A percentile compares a stretch with the other conserved stretches of the same genome.
Evolutionary conservation across 1,284 basidiomycete genomes (phyloP).

Genomic region (Mycena sp.): DNA sequence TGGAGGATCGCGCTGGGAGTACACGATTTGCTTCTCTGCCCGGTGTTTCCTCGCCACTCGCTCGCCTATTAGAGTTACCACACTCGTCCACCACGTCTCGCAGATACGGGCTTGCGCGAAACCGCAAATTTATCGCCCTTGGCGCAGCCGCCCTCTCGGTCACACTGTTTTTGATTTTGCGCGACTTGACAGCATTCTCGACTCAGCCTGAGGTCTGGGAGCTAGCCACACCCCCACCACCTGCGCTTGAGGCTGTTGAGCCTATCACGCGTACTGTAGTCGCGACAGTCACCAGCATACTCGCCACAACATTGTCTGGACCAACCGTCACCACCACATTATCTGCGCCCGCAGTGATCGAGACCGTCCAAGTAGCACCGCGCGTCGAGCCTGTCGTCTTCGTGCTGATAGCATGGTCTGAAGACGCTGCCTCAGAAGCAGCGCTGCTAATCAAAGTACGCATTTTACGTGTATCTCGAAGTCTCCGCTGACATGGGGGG

Average conservation of each 20-base stretch:
- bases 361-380: slow-evolving; percentile 15
- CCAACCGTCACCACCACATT: slow-evolving; percentile 18
- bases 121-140: slow-evolving; percentile 21
- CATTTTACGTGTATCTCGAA: slow-evolving; percentile 11
- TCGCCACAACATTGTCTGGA: not conserved
- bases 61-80: slow-evolving; percentile 10
- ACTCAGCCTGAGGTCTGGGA: slow-evolving; percentile 1
- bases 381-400: slow-evolving; percentile 51
- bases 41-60: slow-evolving; percentile 20
- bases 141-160: slow-evolving; percentile 19
- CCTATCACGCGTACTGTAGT: slow-evolving; percentile 4
- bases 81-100: slow-evolving; percentile 10
- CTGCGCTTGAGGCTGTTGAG: not conserved
- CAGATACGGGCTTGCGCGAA: slow-evolving; percentile 11
- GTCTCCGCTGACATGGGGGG: slow-evolving; percentile 16
- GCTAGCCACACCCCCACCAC: not conserved
- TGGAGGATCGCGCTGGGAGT: not conserved
- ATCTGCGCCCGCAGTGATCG: slow-evolving; percentile 13
- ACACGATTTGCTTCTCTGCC: slow-evolving; percentile 1
- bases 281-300: slow-evolving; percentile 7
- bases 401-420: slow-evolving; percentile 58
- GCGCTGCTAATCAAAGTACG: slow-evolving; percentile 58
- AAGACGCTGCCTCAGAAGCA: slow-evolving; percentile 56
- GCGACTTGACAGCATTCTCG: slow-evolving; percentile 16
- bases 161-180: slow-evolving; percentile 19